These are phyloP conservation scores for Aspergillus sp. DNA, from an alignment of 2,329 filamentous ascomycete species.

Conservation along the genomic window DNA sequence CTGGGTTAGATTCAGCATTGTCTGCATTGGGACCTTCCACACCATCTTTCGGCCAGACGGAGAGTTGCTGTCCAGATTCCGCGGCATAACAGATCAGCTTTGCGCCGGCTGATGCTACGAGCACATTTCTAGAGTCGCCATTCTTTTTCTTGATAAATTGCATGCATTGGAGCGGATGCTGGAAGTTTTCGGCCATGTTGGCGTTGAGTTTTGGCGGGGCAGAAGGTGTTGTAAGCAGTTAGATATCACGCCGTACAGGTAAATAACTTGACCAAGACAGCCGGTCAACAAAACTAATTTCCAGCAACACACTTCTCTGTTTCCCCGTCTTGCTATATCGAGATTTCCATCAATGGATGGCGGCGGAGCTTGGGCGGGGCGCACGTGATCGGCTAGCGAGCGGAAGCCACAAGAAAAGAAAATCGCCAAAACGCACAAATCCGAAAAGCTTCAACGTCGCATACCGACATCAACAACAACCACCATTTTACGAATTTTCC, in stretches of 20 bases:
- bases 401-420: conserved; percentile 37
- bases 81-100: conserved; percentile 68
- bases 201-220: not conserved
- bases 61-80: conserved; percentile 58
- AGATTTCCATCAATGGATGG: not conserved
- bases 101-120: conserved; percentile 74
- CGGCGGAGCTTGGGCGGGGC: conserved; percentile 10
- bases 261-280: not conserved
- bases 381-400: conserved; percentile 40
- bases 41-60: conserved; percentile 56
- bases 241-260: not conserved
- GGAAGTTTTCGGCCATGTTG: conserved; percentile 34
- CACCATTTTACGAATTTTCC: conserved; percentile 42
- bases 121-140: conserved; percentile 41
- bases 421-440: conserved; percentile 23
- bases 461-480: conserved; percentile 25
- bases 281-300: not conserved
- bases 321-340: not conserved
- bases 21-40: conserved; percentile 20
- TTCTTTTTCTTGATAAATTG: conserved; percentile 35
- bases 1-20: conserved; percentile 25
- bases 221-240: not conserved
- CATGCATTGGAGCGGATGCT: conserved; percentile 65
- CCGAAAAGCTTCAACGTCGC: conserved; percentile 25
- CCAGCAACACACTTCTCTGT: not conserved